These are phyloP conservation scores for Neofusicoccum parvum DNA, from an alignment of 2,329 filamentous ascomycete genomes.

Conservation along the genomic window DNA sequence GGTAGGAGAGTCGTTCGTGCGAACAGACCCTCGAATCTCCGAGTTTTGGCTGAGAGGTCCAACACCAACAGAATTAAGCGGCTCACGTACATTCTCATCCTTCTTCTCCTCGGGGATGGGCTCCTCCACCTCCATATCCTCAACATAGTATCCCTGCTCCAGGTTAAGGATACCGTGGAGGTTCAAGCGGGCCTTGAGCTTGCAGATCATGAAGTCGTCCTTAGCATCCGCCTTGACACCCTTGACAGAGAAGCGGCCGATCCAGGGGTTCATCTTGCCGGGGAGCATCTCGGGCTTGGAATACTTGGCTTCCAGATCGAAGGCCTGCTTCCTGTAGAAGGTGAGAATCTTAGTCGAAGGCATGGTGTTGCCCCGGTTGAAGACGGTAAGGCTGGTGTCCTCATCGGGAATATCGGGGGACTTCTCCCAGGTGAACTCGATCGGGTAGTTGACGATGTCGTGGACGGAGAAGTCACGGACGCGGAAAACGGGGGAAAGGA, in stretches of 20 bases:
- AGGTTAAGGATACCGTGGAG: conserved; percentile 95
- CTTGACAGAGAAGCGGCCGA: conserved; percentile 97
- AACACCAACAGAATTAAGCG: conserved; percentile 27
- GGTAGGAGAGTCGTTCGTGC: conserved; percentile 5
- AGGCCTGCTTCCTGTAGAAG: conserved; percentile 97
- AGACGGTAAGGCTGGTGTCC: conserved; percentile 95
- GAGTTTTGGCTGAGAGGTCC: conserved; percentile 19
- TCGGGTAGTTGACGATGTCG: conserved; percentile 97
- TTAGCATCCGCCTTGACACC: conserved; percentile 90
- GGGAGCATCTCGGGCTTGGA: conserved; percentile 83
- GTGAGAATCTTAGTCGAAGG: conserved; percentile 99
- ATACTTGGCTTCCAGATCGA: conserved; percentile 94
- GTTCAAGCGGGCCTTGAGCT: conserved; percentile 96
- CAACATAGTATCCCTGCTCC: conserved; percentile 95
- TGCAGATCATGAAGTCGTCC: conserved; percentile 99
- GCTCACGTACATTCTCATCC: conserved; percentile 51
- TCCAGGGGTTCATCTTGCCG: conserved; percentile 90
- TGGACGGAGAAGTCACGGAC: conserved; percentile 97
- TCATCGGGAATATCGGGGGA: conserved; percentile 97
- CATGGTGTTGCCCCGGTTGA: conserved; percentile 95
- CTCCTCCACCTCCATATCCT: conserved; percentile 97
- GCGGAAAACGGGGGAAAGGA: conserved; percentile 95
- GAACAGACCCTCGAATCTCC: conserved; percentile 21
- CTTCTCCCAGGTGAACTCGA: conserved; percentile 99
- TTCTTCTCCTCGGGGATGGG: conserved; percentile 69